These are phyloP conservation scores for Suhomyces atakaporum DNA, from an alignment of 1,139 yeast genomes.

Conservation along the genomic window DNA sequence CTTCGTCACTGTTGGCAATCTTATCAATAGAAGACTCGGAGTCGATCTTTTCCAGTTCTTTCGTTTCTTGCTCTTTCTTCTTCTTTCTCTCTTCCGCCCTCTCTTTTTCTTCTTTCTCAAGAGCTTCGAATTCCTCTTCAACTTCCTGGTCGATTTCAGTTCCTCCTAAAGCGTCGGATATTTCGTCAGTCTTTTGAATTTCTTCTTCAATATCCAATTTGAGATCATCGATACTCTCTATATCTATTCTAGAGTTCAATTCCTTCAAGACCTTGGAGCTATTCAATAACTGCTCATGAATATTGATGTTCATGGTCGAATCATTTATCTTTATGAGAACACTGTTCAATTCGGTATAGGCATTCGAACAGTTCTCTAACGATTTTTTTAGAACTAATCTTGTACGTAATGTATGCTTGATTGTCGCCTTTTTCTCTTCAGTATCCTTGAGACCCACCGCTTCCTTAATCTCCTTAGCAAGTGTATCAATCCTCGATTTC, in stretches of 20 bases:
- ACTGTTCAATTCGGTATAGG: constrained; percentile 39
- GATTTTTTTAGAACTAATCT: constrained; percentile 10
- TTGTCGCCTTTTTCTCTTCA: constrained; percentile 7
- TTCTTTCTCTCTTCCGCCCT: constrained; percentile 2
- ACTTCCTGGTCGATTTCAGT: constrained; percentile 24
- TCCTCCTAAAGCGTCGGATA: constrained; percentile 35
- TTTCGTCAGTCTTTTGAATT: constrained; percentile 24
- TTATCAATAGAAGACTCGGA: background rate
- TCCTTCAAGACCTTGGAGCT: constrained; percentile 37
- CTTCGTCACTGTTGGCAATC: background rate
- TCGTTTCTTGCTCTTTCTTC: constrained; percentile 2
- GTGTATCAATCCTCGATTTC: constrained; percentile 25
- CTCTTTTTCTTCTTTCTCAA: constrained; percentile 6
- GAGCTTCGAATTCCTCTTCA: constrained; percentile 16
- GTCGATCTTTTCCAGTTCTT: background rate
- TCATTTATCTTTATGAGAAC: constrained; percentile 49
- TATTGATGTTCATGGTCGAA: constrained; percentile 43
- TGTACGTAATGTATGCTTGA: constrained; percentile 12
- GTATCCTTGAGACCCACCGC: constrained; percentile 1
- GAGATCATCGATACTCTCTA: constrained; percentile 36
- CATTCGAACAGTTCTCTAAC: constrained; percentile 28
- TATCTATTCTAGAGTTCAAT: constrained; percentile 32
- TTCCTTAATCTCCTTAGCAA: constrained; percentile 21
- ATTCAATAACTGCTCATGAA: constrained; percentile 37
- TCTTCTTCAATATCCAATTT: constrained; percentile 46